Percentiles rank a stretch among this genome's conserved stretches.
Conservation (phyloP, 495 filamentous ascomycete genomes). For the Talaromyces borbonicus region DNA sequence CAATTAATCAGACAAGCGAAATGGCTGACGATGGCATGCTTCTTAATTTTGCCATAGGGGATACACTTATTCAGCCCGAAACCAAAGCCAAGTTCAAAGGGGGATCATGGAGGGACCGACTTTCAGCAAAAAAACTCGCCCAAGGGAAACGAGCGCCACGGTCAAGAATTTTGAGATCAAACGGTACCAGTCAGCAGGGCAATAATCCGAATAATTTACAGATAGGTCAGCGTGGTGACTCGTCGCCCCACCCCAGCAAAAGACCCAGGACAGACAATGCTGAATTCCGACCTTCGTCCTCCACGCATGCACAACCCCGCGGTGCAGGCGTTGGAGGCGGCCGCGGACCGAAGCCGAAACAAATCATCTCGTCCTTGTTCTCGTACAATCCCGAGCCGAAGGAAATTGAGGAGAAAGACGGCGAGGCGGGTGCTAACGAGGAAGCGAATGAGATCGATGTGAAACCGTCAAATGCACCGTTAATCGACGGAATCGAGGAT, state of each 20-base stretch:
- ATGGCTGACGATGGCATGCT: conserved; percentile 97
- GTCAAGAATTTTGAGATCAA: conserved; percentile 13
- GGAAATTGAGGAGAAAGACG: conserved; percentile 22
- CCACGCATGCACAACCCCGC: background rate
- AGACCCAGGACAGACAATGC: conserved; percentile 25
- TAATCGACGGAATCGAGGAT: conserved; percentile 70
- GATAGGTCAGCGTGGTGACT: conserved; percentile 10
- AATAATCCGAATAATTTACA: conserved; percentile 33
- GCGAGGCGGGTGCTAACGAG: conserved; percentile 29
- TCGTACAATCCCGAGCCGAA: conserved; percentile 69
- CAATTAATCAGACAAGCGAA: conserved; percentile 6
- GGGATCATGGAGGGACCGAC: conserved; percentile 81
- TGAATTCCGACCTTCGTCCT: conserved; percentile 8
- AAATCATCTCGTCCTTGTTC: conserved; percentile 84
- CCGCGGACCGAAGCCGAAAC: conserved; percentile 24
- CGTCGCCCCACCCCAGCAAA: conserved; percentile 26
- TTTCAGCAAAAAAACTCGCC: conserved; percentile 66
- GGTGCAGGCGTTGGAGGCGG: conserved; percentile 9
- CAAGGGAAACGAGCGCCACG: conserved; percentile 26
- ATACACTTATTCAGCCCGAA: conserved; percentile 47
- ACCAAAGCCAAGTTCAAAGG: conserved; percentile 69
- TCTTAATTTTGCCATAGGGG: conserved; percentile 75
- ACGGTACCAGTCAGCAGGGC: conserved; percentile 7
- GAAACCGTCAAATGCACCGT: conserved; percentile 87
- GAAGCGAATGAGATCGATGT: conserved; percentile 42